Evolutionary conservation across 495 filamentous ascomycete genomes (phyloP).

Genomic region (Xylaria bambusicola): DNA sequence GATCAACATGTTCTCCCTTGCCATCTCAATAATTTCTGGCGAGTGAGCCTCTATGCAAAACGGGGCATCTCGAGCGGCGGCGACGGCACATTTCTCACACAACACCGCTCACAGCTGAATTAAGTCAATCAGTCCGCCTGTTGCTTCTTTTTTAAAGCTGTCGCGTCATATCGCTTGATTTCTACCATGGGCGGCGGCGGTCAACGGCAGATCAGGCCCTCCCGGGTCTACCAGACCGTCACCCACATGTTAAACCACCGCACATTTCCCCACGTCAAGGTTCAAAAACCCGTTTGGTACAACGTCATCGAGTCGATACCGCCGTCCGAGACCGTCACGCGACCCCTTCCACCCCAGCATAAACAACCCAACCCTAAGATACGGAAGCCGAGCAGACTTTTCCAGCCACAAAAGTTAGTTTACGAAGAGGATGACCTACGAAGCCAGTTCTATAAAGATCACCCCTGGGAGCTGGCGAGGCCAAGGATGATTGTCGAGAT

Average conservation of each 20-base stretch:
- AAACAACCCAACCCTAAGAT: conserved; percentile 51
- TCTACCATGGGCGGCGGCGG: conserved; percentile 35
- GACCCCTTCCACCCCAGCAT: conserved; percentile 66
- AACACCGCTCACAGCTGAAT: neutral
- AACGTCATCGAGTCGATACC: conserved; percentile 71
- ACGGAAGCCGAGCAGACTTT: conserved; percentile 68
- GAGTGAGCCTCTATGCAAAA: too few relatives aligned
- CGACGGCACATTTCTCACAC: neutral
- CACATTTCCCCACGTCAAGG: conserved; percentile 25
- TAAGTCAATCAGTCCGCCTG: neutral
- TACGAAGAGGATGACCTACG: conserved; percentile 88
- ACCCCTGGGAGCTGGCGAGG: conserved; percentile 95
- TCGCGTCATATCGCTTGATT: neutral
- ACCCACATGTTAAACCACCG: conserved; percentile 30
- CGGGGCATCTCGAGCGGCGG: neutral
- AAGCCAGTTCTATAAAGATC: conserved; percentile 80
- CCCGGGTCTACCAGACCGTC: conserved; percentile 30
- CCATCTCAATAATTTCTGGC: conserved; percentile 15
- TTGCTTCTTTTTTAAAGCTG: neutral
- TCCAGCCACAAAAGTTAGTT: conserved; percentile 72
- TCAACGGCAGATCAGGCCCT: conserved; percentile 29
- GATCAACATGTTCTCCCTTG: conserved; percentile 23
- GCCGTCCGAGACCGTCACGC: conserved; percentile 73
- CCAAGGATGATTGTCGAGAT: conserved; percentile 82
- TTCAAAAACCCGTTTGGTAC: conserved; percentile 72